Evolutionary conservation across 2,329 filamentous ascomycete species (phyloP).

Genomic region (Aulographum hederae): DNA sequence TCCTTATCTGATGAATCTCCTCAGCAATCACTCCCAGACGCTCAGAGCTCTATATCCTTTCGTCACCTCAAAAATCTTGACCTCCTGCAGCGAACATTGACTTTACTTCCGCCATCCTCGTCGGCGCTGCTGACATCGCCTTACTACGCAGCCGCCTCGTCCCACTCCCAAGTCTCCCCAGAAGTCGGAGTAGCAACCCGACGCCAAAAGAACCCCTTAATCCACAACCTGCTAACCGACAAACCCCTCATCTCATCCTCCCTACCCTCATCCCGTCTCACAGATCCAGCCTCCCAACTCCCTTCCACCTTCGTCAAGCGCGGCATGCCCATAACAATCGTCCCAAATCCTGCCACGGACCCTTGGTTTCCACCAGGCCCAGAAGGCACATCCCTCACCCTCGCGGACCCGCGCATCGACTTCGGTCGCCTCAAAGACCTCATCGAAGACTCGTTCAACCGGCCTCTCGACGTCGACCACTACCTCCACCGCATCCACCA

Average conservation of each 20-base stretch:
- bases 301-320: conserved; percentile 61
- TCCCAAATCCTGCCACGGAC: conserved; percentile 47
- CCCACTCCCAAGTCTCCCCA: conserved; percentile 9
- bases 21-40: not conserved
- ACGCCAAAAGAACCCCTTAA: conserved; percentile 62
- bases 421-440: conserved; percentile 65
- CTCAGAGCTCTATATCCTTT: not conserved
- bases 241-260: conserved; percentile 88
- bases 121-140: conserved; percentile 84
- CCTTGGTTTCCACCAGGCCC: conserved; percentile 51
- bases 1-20: not conserved
- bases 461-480: conserved; percentile 64
- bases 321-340: conserved; percentile 74
- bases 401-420: conserved; percentile 63
- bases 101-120: conserved; percentile 62
- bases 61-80: conserved; percentile 53
- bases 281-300: conserved; percentile 12
- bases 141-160: conserved; percentile 53
- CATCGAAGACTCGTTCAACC: conserved; percentile 84
- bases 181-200: conserved; percentile 32
- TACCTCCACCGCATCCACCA: conserved; percentile 69
- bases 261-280: conserved; percentile 52
- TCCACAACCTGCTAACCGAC: conserved; percentile 91
- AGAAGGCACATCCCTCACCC: conserved; percentile 40
- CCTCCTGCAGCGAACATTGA: conserved; percentile 50